Base-by-base conservation (phyloP, 352 stramenopile species). In the Thraustotheca clavata region DNA sequence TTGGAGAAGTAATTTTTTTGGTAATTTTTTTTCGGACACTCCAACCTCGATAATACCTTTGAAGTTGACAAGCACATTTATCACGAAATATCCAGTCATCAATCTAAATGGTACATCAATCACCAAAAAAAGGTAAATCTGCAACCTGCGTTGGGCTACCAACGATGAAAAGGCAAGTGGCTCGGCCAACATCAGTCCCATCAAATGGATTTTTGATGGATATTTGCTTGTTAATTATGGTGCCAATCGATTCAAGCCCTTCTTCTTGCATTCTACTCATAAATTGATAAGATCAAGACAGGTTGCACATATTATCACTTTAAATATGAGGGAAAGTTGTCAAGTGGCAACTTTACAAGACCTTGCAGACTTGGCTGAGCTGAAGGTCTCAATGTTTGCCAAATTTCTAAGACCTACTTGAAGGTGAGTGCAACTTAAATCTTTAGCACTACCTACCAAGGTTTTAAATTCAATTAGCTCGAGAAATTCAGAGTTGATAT, bases 401-500 rank as follows among this genome's bases (percentile, higher is more conserved):
- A 62, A 11, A 65, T 33, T 40, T 65, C 57, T 20, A 65, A 7
- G 8, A 65, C 41, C 57, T 65, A 48, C 11, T 8, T 38, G 5
- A 46, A 31, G 16, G 18, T 27, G 11, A 49, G 43, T 18, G 27
- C 22, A 50, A 6, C 3, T 33, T 40, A 52, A 33, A 24, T 20
- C 16, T 4, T n/a, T 47, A 47, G n/a, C 39, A 47, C 39, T 47
- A 24, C 4, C 4, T 47, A 43, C 38, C 38, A 43, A 43, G 16
- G 38, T 43, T 20, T 43, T 43, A 20, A 20, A 43, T 20, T 16
- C 20, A 43, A 43, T 18, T 16, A 43, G 20, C 16, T 20, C 38
- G 38, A 43, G 16, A 43, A 16, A 20, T 16, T 43, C 38, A 20
- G 38, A 16, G 16, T 43, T 20, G 20, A 20, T 20, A 43, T 20